phyloP scores from a whole-genome alignment of 1,284 basidiomycete genomes.

The Agaricales sp. region DNA sequence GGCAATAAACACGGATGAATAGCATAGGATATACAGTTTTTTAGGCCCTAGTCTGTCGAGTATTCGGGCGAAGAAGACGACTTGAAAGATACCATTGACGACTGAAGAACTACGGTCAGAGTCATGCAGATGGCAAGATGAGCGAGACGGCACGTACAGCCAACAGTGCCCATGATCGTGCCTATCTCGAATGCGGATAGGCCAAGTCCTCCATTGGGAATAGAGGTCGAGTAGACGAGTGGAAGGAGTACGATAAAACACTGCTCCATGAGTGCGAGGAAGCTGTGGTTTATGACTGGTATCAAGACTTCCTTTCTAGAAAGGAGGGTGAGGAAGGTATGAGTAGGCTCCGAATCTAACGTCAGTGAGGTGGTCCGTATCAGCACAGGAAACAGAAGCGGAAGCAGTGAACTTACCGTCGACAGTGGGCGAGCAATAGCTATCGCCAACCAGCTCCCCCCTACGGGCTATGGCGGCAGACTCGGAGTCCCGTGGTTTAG shows the following conservation, averaged over 20 bases:
- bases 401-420: no score
- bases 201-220: conserved; percentile 15
- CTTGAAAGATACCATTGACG: conserved; percentile 9
- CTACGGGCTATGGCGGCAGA: no score
- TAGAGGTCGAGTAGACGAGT: conserved; percentile 16
- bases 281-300: conserved; percentile 20
- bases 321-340: conserved; percentile 19
- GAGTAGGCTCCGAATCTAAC: no score
- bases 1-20: background rate
- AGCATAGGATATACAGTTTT: conserved; percentile 1
- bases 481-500: no score
- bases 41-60: conserved; percentile 7
- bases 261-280: conserved; percentile 27
- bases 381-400: no score
- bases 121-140: background rate
- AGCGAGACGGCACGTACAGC: conserved; percentile 6
- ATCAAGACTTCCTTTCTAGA: conserved; percentile 19
- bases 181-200: conserved; percentile 16
- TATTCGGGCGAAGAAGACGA: conserved; percentile 9
- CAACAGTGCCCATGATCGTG: conserved; percentile 13
- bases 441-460: no score
- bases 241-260: conserved; percentile 17
- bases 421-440: no score
- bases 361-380: conserved; percentile 7
- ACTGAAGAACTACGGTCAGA: background rate